Evolutionary conservation across 345 rosid genomes (phyloP).

Genomic region (Gossypium bickii): DNA sequence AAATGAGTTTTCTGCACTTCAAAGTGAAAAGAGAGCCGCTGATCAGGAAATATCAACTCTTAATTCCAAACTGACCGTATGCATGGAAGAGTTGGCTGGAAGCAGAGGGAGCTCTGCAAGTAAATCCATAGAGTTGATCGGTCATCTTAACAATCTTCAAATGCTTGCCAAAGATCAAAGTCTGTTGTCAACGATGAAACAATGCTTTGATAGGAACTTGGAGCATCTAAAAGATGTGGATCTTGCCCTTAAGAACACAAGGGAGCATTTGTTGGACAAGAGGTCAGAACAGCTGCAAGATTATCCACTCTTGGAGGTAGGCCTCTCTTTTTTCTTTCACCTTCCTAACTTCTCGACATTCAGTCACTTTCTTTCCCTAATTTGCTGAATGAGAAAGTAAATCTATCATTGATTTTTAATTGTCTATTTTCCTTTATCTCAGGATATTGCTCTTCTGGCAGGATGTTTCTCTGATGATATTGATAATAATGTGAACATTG

Average conservation of each 20-base stretch:
- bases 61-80: conserved; percentile 57
- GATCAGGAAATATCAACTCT: conserved; percentile 56
- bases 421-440: conserved; percentile 19
- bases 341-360: not conserved
- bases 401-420: conserved; percentile 4
- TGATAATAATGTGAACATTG: conserved; percentile 30
- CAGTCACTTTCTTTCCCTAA: not conserved
- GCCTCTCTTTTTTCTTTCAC: conserved; percentile 2
- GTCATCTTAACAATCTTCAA: conserved; percentile 50
- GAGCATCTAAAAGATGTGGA: conserved; percentile 58
- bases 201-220: conserved; percentile 47
- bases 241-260: conserved; percentile 42
- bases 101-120: conserved; percentile 50
- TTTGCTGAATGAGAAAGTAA: not conserved
- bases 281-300: conserved; percentile 29
- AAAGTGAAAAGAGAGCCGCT: conserved; percentile 51
- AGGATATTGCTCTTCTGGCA: conserved; percentile 41
- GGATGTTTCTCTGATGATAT: conserved; percentile 34
- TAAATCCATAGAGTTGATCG: conserved; percentile 49
- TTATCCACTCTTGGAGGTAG: conserved; percentile 44
- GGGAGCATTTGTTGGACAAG: conserved; percentile 24
- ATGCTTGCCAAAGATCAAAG: conserved; percentile 49
- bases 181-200: conserved; percentile 41
- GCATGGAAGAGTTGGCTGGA: conserved; percentile 80
- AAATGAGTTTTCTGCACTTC: conserved; percentile 43